Conservation (phyloP, 768 basidiomycete genomes). For the Dentipellis fragilis region DNA sequence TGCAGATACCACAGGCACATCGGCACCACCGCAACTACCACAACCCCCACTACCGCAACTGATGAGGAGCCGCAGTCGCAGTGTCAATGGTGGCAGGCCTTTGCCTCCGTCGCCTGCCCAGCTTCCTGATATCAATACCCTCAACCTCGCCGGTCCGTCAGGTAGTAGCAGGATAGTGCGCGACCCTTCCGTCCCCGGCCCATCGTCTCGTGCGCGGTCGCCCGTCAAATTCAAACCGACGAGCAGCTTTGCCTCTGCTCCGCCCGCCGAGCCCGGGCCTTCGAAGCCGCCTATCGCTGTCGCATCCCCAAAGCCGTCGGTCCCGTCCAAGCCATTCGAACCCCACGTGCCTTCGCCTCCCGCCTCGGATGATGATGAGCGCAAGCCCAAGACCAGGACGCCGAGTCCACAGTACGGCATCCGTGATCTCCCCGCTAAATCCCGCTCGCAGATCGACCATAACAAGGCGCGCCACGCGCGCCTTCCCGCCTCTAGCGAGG, state of each 20-base stretch:
- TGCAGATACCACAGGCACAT: neutral
- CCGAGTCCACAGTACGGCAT: slow-evolving; percentile 16
- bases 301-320: neutral
- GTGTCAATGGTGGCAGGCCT: slow-evolving; percentile 9
- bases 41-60: neutral
- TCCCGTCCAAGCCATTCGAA: slow-evolving; percentile 2
- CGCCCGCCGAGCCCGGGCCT: neutral
- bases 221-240: neutral
- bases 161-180: neutral
- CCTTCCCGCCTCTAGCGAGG: slow-evolving; percentile 3
- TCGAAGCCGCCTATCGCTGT: neutral
- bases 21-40: neutral
- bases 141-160: slow-evolving; percentile 1
- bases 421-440: slow-evolving; percentile 11
- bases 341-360: slow-evolving; percentile 9
- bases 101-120: slow-evolving; percentile 12
- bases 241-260: neutral
- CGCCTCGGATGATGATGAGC: slow-evolving; percentile 8
- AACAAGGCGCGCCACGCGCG: slow-evolving; percentile 6
- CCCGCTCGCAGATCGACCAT: slow-evolving; percentile 8
- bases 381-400: neutral
- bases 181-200: neutral
- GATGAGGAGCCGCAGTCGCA: slow-evolving; percentile 10
- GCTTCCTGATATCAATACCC: slow-evolving; percentile 4
- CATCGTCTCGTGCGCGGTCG: neutral